Conservation (phyloP, 2,329 filamentous ascomycete species). For the Tolypocladium ovalisporum region DNA sequence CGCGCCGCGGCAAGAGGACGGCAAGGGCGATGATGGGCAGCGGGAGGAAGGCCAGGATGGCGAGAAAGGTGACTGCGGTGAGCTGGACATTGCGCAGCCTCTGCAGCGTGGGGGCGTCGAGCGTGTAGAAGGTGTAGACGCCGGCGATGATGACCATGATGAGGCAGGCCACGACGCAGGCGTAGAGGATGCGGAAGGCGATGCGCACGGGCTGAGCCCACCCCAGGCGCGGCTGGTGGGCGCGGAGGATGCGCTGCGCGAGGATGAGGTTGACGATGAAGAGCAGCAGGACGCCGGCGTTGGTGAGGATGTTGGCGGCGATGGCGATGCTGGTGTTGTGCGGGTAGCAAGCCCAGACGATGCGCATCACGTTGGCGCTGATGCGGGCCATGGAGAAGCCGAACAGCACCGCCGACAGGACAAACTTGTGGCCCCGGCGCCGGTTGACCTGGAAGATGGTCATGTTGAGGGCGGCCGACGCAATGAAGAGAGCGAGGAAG, state of each 20-base stretch:
- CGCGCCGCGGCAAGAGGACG: conserved; percentile 35
- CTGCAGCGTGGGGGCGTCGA: conserved; percentile 33
- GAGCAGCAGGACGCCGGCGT: conserved; percentile 62
- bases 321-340: conserved; percentile 32
- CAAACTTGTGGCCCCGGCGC: conserved; percentile 42
- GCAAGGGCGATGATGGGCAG: conserved; percentile 43
- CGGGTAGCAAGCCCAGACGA: conserved; percentile 38
- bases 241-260: conserved; percentile 62
- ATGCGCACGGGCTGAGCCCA: conserved; percentile 48
- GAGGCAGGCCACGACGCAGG: conserved; percentile 46
- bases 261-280: conserved; percentile 73
- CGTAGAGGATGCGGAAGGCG: conserved; percentile 47
- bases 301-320: conserved; percentile 58
- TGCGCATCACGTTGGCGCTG: conserved; percentile 38
- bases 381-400: conserved; percentile 47
- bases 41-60: conserved; percentile 46
- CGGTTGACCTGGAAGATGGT: conserved; percentile 41
- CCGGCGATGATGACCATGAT: conserved; percentile 55
- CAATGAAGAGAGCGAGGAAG: conserved; percentile 47
- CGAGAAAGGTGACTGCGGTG: conserved; percentile 52
- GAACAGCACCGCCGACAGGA: conserved; percentile 46
- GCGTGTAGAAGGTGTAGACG: conserved; percentile 57
- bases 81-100: conserved; percentile 56
- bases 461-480: conserved; percentile 45
- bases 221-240: conserved; percentile 58